phyloP scores from a whole-genome alignment of 2,329 filamentous ascomycete species.

The Aspergillus novofumigatus region DNA sequence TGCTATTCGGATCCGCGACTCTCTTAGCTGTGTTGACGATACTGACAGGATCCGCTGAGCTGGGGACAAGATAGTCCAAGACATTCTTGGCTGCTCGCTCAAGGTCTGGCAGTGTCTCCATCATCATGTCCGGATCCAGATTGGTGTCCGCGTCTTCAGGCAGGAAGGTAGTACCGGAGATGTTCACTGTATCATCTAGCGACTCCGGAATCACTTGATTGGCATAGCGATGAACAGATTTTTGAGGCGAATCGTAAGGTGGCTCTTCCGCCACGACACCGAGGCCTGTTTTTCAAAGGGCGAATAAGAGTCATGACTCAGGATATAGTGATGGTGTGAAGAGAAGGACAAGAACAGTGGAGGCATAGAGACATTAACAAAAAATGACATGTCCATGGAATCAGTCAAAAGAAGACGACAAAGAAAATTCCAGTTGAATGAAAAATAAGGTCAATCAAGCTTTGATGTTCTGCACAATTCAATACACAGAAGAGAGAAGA shows the following conservation, averaged over 20 bases:
- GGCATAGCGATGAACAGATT: slow-evolving; percentile 6
- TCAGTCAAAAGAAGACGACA: not conserved
- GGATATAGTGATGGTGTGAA: not conserved
- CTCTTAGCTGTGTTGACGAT: slow-evolving; percentile 27
- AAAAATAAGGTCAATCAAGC: not conserved
- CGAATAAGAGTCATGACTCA: not conserved
- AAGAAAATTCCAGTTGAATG: not conserved
- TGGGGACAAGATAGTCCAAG: slow-evolving; percentile 34
- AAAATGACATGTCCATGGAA: not conserved
- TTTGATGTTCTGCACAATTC: not conserved
- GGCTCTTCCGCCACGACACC: slow-evolving; percentile 18
- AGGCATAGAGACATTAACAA: not conserved
- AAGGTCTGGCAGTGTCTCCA: slow-evolving; percentile 38
- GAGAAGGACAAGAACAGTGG: not conserved
- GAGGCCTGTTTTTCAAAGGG: slow-evolving; percentile 7
- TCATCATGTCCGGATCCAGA: slow-evolving; percentile 33
- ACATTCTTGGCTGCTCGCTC: slow-evolving; percentile 30
- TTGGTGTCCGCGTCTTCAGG: slow-evolving; percentile 29
- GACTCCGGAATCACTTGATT: slow-evolving; percentile 19
- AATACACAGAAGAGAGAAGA: not conserved
- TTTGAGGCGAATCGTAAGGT: slow-evolving; percentile 6
- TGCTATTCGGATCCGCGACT: slow-evolving; percentile 25
- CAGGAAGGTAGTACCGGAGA: slow-evolving; percentile 32
- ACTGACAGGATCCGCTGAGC: slow-evolving; percentile 19
- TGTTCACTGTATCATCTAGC: slow-evolving; percentile 27